phyloP scores from a whole-genome alignment of 2,329 filamentous ascomycete species.

The Verticillium longisporum region DNA sequence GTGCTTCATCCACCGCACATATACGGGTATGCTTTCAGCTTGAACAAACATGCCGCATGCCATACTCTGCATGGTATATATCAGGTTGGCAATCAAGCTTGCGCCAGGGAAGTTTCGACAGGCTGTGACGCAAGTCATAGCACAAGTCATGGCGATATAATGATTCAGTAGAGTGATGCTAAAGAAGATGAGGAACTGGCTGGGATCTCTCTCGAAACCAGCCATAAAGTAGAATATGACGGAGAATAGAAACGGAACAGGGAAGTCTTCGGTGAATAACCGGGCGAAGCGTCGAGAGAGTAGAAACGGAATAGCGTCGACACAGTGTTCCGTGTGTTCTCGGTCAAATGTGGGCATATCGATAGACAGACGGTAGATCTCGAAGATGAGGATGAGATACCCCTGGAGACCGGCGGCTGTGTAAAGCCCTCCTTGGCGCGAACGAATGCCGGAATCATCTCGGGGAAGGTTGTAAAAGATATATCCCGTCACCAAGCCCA shows the following conservation, averaged over 20 bases:
- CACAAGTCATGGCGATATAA: constrained; percentile 67
- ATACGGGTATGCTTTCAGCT: constrained; percentile 64
- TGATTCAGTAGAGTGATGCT: constrained; percentile 61
- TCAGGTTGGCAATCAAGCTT: constrained; percentile 65
- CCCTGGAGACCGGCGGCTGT: constrained; percentile 66
- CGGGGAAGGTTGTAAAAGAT: constrained; percentile 61
- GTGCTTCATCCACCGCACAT: constrained; percentile 73
- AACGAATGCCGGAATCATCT: constrained; percentile 65
- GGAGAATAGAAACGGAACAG: constrained; percentile 64
- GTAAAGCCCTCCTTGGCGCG: constrained; percentile 66
- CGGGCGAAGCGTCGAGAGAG: constrained; percentile 63
- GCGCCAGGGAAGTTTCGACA: constrained; percentile 63
- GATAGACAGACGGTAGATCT: constrained; percentile 66
- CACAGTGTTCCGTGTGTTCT: constrained; percentile 66
- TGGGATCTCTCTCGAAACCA: constrained; percentile 57
- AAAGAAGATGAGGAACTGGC: constrained; percentile 68
- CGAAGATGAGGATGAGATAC: constrained; percentile 70
- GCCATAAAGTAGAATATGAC: constrained; percentile 74
- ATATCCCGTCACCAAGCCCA: constrained; percentile 67
- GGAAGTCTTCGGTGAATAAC: constrained; percentile 64
- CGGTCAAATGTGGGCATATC: constrained; percentile 73
- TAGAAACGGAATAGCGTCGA: constrained; percentile 62
- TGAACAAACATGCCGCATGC: constrained; percentile 74
- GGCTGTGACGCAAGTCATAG: constrained; percentile 59
- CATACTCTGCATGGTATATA: constrained; percentile 67